Evolutionary conservation across 768 basidiomycete genomes (phyloP).

Genomic region (Agaricus sinodeliciosus): DNA sequence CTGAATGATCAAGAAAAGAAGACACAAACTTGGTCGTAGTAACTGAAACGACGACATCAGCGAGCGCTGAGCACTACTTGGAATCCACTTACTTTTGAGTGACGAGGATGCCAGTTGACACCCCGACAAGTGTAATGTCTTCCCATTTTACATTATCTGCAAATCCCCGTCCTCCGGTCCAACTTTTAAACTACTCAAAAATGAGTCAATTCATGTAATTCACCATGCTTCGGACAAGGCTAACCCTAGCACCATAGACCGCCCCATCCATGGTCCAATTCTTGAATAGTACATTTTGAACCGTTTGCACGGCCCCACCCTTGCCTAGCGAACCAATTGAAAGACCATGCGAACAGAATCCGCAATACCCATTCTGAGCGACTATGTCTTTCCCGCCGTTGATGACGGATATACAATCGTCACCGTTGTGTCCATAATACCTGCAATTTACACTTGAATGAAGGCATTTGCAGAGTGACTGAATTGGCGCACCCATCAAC

Average conservation of each 20-base stretch:
- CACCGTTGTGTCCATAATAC: conserved; percentile 39
- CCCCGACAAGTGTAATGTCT: conserved; percentile 36
- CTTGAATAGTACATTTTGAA: conserved; percentile 37
- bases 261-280: conserved; percentile 46
- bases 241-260: conserved; percentile 36
- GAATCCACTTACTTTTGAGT: conserved; percentile 31
- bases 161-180: conserved; percentile 40
- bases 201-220: not conserved
- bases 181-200: conserved; percentile 34
- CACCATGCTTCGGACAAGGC: conserved; percentile 7
- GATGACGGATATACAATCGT: conserved; percentile 43
- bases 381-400: conserved; percentile 37
- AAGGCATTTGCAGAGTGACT: not conserved
- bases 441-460: conserved; percentile 11
- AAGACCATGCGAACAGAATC: conserved; percentile 41
- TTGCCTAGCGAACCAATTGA: conserved; percentile 42
- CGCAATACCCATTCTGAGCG: conserved; percentile 38
- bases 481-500: conserved; percentile 25
- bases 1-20: not conserved
- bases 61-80: not conserved
- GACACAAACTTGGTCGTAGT: not conserved
- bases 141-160: conserved; percentile 44
- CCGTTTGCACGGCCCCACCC: conserved; percentile 30
- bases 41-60: conserved; percentile 18
- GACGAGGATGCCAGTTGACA: conserved; percentile 39